These are phyloP conservation scores for Pterocarpus macrocarpus DNA, from an alignment of 306 rosid species.

Conservation along the genomic window DNA sequence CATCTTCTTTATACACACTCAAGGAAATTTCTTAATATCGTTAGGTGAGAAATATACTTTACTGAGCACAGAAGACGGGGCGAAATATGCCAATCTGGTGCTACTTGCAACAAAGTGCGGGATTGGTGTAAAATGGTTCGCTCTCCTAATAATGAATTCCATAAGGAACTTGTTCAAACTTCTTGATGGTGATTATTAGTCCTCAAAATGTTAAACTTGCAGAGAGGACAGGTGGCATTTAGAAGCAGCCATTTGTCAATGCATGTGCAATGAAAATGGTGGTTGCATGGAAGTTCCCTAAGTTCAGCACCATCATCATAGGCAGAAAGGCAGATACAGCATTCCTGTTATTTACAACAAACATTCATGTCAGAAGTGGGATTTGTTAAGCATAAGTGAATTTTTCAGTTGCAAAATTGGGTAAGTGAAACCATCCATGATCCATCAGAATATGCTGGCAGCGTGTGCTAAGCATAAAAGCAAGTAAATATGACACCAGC, in stretches of 20 bases:
- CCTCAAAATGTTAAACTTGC: conserved; percentile 83
- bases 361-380: conserved; percentile 36
- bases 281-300: conserved; percentile 85
- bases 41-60: conserved; percentile 33
- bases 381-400: background rate
- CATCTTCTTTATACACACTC: conserved; percentile 19
- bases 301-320: conserved; percentile 77
- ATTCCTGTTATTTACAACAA: conserved; percentile 68
- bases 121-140: conserved; percentile 23
- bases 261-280: conserved; percentile 86
- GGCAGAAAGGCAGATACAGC: conserved; percentile 79
- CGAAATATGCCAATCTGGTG: background rate
- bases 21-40: conserved; percentile 35
- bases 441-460: background rate
- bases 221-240: conserved; percentile 87
- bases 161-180: conserved; percentile 52
- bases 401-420: background rate
- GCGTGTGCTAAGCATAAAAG: conserved; percentile 6
- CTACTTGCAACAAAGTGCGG: conserved; percentile 23
- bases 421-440: conserved; percentile 25
- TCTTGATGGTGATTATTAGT: conserved; percentile 47
- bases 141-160: conserved; percentile 11
- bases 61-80: background rate
- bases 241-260: conserved; percentile 89
- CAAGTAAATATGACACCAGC: too few species aligned